Evolutionary conservation across 345 rosid species (phyloP).

Genomic region (Eucalyptus victrix): DNA sequence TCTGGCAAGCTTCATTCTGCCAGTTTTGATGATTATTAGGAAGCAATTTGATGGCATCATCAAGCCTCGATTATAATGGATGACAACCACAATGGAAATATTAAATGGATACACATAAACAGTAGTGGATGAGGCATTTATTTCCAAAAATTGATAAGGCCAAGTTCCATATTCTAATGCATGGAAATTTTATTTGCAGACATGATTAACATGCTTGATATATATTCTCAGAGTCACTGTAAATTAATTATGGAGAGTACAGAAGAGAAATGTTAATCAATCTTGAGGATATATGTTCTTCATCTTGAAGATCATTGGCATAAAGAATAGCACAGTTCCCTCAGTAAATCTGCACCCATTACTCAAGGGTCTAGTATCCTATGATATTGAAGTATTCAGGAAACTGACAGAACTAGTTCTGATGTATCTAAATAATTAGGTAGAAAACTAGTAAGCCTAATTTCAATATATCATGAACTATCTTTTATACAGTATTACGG

Average conservation of each 20-base stretch:
- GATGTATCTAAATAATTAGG: background rate
- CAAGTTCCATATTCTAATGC: background rate
- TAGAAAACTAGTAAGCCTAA: background rate
- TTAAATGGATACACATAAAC: background rate
- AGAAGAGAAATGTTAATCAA: background rate
- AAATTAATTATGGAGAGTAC: background rate
- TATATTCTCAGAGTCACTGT: background rate
- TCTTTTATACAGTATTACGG: background rate
- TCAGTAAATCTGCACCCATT: background rate
- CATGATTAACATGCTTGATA: background rate
- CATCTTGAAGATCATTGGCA: background rate
- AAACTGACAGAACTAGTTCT: background rate
- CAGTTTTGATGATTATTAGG: background rate
- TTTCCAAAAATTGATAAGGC: background rate
- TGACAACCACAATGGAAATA: background rate
- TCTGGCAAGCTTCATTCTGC: conserved; percentile 59
- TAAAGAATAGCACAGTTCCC: background rate
- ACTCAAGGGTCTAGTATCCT: background rate
- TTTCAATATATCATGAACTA: background rate
- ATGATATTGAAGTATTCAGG: background rate
- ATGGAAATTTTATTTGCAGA: background rate
- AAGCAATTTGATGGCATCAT: background rate
- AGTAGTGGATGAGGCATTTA: background rate
- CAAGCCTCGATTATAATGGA: background rate
- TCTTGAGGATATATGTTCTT: background rate